Evolutionary conservation across 2,329 filamentous ascomycete species (phyloP).

Genomic region (Neofusicoccum sp.): DNA sequence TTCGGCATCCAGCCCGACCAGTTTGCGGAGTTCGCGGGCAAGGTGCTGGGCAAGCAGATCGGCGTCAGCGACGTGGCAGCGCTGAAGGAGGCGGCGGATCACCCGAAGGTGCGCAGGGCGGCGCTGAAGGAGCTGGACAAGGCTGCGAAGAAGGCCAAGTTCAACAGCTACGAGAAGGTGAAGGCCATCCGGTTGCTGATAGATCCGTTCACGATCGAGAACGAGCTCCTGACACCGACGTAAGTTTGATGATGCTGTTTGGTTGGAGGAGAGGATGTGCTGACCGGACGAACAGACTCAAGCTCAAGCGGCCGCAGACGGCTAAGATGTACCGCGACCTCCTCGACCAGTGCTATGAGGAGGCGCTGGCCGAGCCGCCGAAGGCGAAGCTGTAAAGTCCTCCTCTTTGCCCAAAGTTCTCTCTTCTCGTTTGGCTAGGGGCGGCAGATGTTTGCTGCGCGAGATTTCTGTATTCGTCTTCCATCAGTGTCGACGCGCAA

Average conservation of each 20-base stretch:
- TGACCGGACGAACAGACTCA: slow-evolving; percentile 52
- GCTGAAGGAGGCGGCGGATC: slow-evolving; percentile 63
- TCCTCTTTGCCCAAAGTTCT: background rate
- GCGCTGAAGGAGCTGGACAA: slow-evolving; percentile 76
- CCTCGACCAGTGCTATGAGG: slow-evolving; percentile 61
- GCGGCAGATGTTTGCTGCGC: too few relatives aligned
- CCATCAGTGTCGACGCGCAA: too few relatives aligned
- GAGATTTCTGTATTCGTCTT: too few relatives aligned
- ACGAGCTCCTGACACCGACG: slow-evolving; percentile 85
- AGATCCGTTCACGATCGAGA: slow-evolving; percentile 91
- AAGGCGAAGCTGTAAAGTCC: slow-evolving; percentile 49
- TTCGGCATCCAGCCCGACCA: slow-evolving; percentile 83
- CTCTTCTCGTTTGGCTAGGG: background rate
- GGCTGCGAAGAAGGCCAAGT: slow-evolving; percentile 78
- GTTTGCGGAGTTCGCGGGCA: slow-evolving; percentile 78
- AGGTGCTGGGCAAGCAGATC: slow-evolving; percentile 69
- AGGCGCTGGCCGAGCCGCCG: slow-evolving; percentile 46
- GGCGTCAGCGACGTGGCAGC: slow-evolving; percentile 62
- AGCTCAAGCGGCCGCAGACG: slow-evolving; percentile 68
- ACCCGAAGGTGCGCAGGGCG: slow-evolving; percentile 70
- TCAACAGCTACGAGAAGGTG: slow-evolving; percentile 87
- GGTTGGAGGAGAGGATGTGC: slow-evolving; percentile 1
- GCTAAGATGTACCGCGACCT: slow-evolving; percentile 60
- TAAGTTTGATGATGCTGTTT: slow-evolving; percentile 51
- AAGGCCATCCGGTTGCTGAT: slow-evolving; percentile 70